phyloP scores from a whole-genome alignment of 208 protist genomes.

The Leishmania lainsoni region DNA sequence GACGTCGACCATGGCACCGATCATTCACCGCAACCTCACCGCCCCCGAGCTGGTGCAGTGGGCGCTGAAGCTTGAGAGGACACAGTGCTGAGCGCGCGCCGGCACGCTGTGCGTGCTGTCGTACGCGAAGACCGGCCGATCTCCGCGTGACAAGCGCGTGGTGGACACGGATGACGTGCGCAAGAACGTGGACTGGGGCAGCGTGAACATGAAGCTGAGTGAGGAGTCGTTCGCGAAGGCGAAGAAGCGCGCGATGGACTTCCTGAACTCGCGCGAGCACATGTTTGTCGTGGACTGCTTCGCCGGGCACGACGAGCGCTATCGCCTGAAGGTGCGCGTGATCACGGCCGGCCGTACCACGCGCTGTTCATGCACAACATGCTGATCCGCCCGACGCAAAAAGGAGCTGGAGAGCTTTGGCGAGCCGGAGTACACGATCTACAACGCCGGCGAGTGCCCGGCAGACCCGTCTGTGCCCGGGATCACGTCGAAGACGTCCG shows the following conservation, averaged over 20 bases:
- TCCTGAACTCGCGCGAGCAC: conserved; percentile 90
- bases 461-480: conserved; percentile 91
- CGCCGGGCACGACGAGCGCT: conserved; percentile 91
- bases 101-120: conserved; percentile 87
- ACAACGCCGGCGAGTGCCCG: conserved; percentile 93
- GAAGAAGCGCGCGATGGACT: conserved; percentile 91
- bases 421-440: conserved; percentile 95
- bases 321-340: conserved; percentile 94
- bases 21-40: conserved; percentile 56
- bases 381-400: conserved; percentile 92
- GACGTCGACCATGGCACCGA: conserved; percentile 22
- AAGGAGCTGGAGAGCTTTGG: conserved; percentile 93
- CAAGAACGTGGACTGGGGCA: conserved; percentile 94
- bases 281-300: conserved; percentile 96
- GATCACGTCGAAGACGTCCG: conserved; percentile 71
- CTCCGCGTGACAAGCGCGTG: conserved; percentile 94
- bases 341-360: conserved; percentile 94
- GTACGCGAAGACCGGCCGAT: conserved; percentile 93
- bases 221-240: conserved; percentile 93
- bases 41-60: conserved; percentile 53
- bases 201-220: conserved; percentile 92
- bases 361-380: conserved; percentile 97
- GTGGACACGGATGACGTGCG: conserved; percentile 73
- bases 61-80: conserved; percentile 75
- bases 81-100: conserved; percentile 69